Evolutionary conservation across 192 early-diverging fungal genomes (phyloP).

Genomic region (Piromyces sp.): DNA sequence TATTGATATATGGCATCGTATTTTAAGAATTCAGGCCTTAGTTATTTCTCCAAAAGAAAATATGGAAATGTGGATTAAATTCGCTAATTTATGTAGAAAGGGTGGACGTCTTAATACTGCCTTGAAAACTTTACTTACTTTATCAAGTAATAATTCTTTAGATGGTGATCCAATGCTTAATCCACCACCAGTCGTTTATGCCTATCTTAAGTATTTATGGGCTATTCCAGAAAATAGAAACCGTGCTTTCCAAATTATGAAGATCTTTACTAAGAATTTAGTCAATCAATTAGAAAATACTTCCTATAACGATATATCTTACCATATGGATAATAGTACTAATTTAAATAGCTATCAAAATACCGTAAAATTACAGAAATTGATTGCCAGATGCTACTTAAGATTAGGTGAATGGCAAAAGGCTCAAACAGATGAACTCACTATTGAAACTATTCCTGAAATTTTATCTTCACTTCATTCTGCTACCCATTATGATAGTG

Average conservation of each 20-base stretch:
- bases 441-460: constrained; percentile 29
- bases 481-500: constrained; percentile 71
- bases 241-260: constrained; percentile 55
- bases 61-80: constrained; percentile 81
- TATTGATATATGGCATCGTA: constrained; percentile 87
- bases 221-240: constrained; percentile 34
- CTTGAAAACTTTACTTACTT: constrained; percentile 52
- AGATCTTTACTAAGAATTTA: constrained; percentile 58
- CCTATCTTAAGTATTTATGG: constrained; percentile 84
- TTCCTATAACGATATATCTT: constrained; percentile 19
- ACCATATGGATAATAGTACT: constrained; percentile 12
- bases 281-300: constrained; percentile 36
- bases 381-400: constrained; percentile 61
- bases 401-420: constrained; percentile 90
- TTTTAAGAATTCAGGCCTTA: constrained; percentile 70
- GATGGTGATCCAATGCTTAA: constrained; percentile 21
- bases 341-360: constrained; percentile 10
- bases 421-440: constrained; percentile 34
- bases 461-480: constrained; percentile 66
- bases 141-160: constrained; percentile 41
- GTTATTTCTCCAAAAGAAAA: constrained; percentile 81
- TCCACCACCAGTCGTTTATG: constrained; percentile 67
- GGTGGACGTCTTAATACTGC: constrained; percentile 61
- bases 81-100: constrained; percentile 84
- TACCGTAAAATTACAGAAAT: constrained; percentile 13